Percentiles rank a stretch among this genome's conserved stretches.
These are phyloP conservation scores for Candida takata DNA, from an alignment of 805 yeast species.

Conservation along the genomic window DNA sequence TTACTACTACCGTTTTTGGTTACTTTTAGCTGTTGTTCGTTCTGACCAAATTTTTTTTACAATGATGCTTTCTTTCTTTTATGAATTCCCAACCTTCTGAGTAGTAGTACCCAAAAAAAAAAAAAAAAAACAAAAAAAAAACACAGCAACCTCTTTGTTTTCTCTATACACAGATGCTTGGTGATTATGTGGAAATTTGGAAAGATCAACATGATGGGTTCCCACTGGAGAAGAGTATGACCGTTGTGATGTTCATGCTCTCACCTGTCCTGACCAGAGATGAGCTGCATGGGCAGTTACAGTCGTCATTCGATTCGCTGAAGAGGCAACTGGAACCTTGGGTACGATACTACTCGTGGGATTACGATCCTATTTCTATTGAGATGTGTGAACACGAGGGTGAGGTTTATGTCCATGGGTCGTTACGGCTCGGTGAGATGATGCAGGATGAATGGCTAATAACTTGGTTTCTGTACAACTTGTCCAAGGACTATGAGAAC, in stretches of 20 bases:
- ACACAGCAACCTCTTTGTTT: too few relatives aligned
- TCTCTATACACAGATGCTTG: too few relatives aligned
- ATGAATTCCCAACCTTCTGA: too few relatives aligned
- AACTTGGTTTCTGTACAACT: conserved; percentile 31
- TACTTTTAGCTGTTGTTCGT: too few relatives aligned
- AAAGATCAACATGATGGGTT: neutral
- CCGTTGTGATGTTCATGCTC: neutral
- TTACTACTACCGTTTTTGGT: too few relatives aligned
- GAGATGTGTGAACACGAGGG: conserved; percentile 3
- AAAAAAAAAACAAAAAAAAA: too few relatives aligned
- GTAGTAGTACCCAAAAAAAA: too few relatives aligned
- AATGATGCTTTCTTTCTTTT: too few relatives aligned
- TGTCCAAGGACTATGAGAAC: conserved; percentile 29
- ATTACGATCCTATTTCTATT: conserved; percentile 18
- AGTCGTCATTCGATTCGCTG: conserved; percentile 17
- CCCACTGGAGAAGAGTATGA: neutral
- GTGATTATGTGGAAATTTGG: neutral
- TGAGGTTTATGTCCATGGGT: conserved; percentile 26
- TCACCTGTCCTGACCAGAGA: conserved; percentile 22
- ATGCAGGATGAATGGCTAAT: conserved; percentile 40
- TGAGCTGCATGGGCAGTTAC: conserved; percentile 13
- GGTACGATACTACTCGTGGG: conserved; percentile 38
- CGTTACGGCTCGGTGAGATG: conserved; percentile 36
- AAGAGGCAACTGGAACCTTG: conserved; percentile 27
- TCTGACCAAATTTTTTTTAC: too few relatives aligned